Evolutionary conservation across 108 stramenopile species (phyloP), one percentile per base, ranked within the genome.

Genomic region (Cyclotella cryptica): DNA sequence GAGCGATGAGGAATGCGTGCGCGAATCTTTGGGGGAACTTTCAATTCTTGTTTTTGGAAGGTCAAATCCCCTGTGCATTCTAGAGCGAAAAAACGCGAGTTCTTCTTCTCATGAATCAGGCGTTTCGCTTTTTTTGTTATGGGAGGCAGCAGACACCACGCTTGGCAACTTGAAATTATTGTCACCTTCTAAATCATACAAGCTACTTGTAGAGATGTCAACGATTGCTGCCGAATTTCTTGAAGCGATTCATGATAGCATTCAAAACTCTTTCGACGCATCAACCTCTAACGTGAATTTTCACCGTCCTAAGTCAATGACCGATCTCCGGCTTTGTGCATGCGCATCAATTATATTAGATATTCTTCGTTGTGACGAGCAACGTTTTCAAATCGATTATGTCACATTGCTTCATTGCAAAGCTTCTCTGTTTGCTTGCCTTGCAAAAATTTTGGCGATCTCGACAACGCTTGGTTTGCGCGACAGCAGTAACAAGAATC

Each of bases 301-400:
- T 44, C 46, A 29, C 45, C 64, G 58, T 1, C 65, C 67, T 18
- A 76, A 43, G 22, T 47, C 30, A 15, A 73, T 77, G 42, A 55
- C 83, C 21, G 76, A 73, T 58, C 19, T 57, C 54, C 40, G 72
- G 4, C 59, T 77, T n/a, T 65, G 72, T 40, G 83, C 77, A 51
- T 84, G 72, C 63, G 59, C 60, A 4, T 71, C 76, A 39, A 70
- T 84, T 40, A 40, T 84, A 57, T 49, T 84, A 39, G 72, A 77
- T 39, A 35, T 74, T 27, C 21, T 78, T 19, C n/a, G 35, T 19
- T 52, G 40, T 57, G 39, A 64, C 17, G 43, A 29, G 22, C 22
- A 19, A 58, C 15, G 10, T 40, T 28, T 42, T 27, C 39, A 24
- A 8, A 26, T 29, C 30, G 13, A 52, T 55, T 24, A 44, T 55